phyloP scores from a whole-genome alignment of 1,139 yeast genomes.

The Debaryomyces nepalensis region DNA sequence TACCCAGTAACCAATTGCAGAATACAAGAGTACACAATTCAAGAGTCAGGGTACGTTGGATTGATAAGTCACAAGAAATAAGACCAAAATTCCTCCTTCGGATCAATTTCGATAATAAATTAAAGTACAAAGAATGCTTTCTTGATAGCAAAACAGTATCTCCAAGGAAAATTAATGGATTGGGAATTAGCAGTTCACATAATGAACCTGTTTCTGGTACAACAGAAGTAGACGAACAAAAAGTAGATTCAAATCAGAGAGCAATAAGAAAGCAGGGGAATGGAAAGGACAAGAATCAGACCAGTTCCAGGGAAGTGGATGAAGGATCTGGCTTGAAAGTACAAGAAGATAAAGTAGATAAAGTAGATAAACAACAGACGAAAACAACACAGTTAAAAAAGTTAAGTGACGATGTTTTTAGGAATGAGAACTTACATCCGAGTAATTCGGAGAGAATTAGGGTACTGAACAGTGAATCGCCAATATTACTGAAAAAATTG shows the following conservation, averaged over 20 bases:
- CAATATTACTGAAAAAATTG: slow-evolving; percentile 11
- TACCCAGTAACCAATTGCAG: slow-evolving; percentile 2
- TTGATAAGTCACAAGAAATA: slow-evolving; percentile 32
- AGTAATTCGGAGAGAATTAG: slow-evolving; percentile 16
- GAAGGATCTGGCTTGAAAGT: not conserved
- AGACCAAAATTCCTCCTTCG: slow-evolving; percentile 39
- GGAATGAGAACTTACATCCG: slow-evolving; percentile 17
- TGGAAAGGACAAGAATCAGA: not conserved
- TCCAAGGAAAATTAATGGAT: slow-evolving; percentile 23
- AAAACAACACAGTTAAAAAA: slow-evolving; percentile 25
- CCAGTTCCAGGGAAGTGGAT: slow-evolving; percentile 3
- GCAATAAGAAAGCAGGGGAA: slow-evolving; percentile 3
- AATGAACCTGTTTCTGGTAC: slow-evolving; percentile 4
- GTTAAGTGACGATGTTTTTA: slow-evolving; percentile 26
- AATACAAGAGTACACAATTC: too few species aligned
- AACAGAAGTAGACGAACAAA: not conserved
- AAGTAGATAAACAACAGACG: slow-evolving; percentile 16
- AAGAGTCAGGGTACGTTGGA: slow-evolving; percentile 32
- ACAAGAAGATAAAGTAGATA: not conserved
- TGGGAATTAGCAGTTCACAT: slow-evolving; percentile 26
- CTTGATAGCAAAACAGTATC: slow-evolving; percentile 3
- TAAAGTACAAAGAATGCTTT: slow-evolving; percentile 21
- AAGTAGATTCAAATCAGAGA: slow-evolving; percentile 1
- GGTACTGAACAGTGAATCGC: slow-evolving; percentile 14
- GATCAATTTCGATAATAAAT: slow-evolving; percentile 27